Base-by-base conservation (phyloP, 805 yeast genomes). In the Yarrowia hollandica region DNA sequence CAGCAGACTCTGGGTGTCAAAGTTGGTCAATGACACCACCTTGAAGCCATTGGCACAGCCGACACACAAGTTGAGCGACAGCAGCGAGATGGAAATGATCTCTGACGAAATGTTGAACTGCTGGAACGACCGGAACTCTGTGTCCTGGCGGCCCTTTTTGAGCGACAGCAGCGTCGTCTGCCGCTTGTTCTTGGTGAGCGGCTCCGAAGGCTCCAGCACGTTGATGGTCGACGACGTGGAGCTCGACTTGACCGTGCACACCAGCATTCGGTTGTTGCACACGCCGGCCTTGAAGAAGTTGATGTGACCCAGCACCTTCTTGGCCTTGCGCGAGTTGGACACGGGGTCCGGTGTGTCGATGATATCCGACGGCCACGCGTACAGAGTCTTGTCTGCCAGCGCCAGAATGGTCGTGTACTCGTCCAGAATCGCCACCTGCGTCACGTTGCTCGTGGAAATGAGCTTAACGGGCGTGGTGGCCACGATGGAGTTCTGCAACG, bases 1-100 rank as follows among this genome's bases (percentile, higher is more conserved):
- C 66, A 94, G 77, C 55, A 94, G 80, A 9, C 94, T 84, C 72
- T 94, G 97, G 72, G 88, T 90, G 61, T 84, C 88, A 61, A 88
- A 86, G 57, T 86, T 88, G 62, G 86, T 88, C 39, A 91, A 77
- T 15, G 95, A 86, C 33, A 94, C 90, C 67, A 94, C 90, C 74
- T 94, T 98, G 75, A 94, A 94, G 0, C 99, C 99, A 70, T 86
- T 89, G 25, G 96, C 85, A 68, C 99, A 94, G 22, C 99, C 99
- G 64, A 94, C 87, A 76, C 97, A 92, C 63, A 94, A 75, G 67
- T 86, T 88, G 4, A 91, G 84, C 69, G 90, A 89, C 72, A 94
- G 77, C 68, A 92, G 92, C 22, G 96, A 90, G 15, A 94, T 85
- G 7, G 96, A 86, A 30, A 92, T 87, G 1, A 97, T 96, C 66